Percentiles rank a stretch among this genome's conserved stretches.
Conservation (phyloP, 2,329 filamentous ascomycete genomes). For the Nothomitra cinnamomea region DNA sequence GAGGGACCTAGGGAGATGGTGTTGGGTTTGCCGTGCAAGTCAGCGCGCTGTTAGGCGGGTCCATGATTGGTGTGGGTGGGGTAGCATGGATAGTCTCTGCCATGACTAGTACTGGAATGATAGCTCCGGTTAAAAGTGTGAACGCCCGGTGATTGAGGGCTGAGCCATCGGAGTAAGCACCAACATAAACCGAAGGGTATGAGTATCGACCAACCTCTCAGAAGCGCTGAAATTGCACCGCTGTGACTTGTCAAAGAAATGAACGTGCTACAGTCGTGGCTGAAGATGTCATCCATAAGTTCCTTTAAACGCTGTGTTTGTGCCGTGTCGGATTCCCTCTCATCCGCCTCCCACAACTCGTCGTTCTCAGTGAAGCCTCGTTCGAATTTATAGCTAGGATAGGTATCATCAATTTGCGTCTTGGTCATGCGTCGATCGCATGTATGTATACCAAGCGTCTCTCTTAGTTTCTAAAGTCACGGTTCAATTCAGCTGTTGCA, state of each 20-base stretch:
- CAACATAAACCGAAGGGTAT: not conserved
- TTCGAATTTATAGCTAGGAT: slow-evolving; percentile 35
- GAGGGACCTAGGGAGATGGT: not conserved
- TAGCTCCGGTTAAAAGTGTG: slow-evolving; percentile 44
- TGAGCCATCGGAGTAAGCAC: slow-evolving; percentile 5
- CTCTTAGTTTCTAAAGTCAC: slow-evolving; percentile 30
- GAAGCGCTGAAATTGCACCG: slow-evolving; percentile 37
- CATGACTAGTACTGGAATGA: slow-evolving; percentile 50
- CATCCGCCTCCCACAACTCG: slow-evolving; percentile 31
- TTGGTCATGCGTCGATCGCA: slow-evolving; percentile 38
- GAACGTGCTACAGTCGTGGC: slow-evolving; percentile 27
- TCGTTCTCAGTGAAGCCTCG: slow-evolving; percentile 36
- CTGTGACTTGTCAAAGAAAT: slow-evolving; percentile 41
- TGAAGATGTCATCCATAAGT: slow-evolving; percentile 37
- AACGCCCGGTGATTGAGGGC: slow-evolving; percentile 46
- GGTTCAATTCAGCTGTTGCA: not conserved
- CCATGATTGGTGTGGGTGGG: not conserved
- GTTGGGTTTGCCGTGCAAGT: not conserved
- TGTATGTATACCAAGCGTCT: slow-evolving; percentile 43
- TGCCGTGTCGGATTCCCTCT: slow-evolving; percentile 30
- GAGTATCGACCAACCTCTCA: slow-evolving; percentile 18
- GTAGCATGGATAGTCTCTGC: slow-evolving; percentile 28
- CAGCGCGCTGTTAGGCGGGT: not conserved
- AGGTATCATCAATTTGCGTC: slow-evolving; percentile 29
- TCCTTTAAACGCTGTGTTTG: slow-evolving; percentile 28